phyloP scores from a whole-genome alignment of 129 eudicot species.

The Gnaphalium uliginosum region DNA sequence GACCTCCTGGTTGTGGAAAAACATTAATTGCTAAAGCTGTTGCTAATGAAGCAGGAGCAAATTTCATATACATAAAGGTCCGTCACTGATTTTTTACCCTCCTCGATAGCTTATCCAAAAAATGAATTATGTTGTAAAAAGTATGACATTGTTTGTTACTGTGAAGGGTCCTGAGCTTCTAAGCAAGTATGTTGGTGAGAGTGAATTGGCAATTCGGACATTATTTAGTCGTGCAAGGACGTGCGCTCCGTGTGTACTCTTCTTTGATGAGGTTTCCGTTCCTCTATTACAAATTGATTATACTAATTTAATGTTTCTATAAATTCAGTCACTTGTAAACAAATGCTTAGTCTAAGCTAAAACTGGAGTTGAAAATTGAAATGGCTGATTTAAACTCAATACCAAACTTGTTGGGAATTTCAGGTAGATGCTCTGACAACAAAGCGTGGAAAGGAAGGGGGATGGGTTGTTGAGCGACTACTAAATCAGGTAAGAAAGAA shows the following conservation, averaged over 20 bases:
- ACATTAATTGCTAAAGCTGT: constrained; percentile 37
- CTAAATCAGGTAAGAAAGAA: constrained; percentile 62
- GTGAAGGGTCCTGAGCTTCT: constrained; percentile 90
- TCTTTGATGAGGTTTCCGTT: constrained; percentile 83
- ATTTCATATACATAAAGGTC: constrained; percentile 89
- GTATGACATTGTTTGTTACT: constrained; percentile 10
- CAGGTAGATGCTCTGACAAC: constrained; percentile 94
- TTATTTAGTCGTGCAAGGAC: constrained; percentile 92
- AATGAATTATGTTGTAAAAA: background rate
- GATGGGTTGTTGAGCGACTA: constrained; percentile 80
- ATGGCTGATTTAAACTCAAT: background rate
- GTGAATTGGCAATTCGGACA: constrained; percentile 85
- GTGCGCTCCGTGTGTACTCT: constrained; percentile 87
- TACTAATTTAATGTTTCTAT: background rate
- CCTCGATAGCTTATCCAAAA: background rate
- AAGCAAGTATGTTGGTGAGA: constrained; percentile 91
- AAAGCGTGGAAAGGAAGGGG: constrained; percentile 85
- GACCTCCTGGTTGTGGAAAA: background rate
- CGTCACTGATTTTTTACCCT: constrained; percentile 14
- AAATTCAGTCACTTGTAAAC: constrained; percentile 5
- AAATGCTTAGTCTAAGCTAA: constrained; percentile 1
- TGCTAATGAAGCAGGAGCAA: constrained; percentile 69
- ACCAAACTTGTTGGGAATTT: constrained; percentile 3
- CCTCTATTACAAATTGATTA: too few species aligned
- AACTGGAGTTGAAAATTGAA: background rate